phyloP scores from a whole-genome alignment of 768 basidiomycete genomes.

The Hysterangium stoloniferum region DNA sequence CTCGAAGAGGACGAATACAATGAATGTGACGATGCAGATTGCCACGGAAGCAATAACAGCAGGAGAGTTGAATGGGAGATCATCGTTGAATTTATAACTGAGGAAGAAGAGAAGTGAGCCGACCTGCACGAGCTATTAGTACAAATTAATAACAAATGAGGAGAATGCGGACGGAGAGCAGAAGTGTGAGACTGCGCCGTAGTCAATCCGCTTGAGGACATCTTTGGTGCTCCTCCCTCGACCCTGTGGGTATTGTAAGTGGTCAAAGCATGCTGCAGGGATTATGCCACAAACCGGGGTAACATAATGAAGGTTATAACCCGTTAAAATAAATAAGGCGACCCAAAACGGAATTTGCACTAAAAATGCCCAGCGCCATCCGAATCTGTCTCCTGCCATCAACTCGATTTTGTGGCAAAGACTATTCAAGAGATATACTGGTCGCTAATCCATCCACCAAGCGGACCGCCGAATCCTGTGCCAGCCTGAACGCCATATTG shows the following conservation, averaged over 20 bases:
- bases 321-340: conserved; percentile 49
- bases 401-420: background rate
- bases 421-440: conserved; percentile 30
- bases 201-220: conserved; percentile 69
- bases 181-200: conserved; percentile 54
- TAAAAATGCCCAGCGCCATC: conserved; percentile 79
- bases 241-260: conserved; percentile 37
- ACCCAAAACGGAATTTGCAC: conserved; percentile 63
- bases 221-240: conserved; percentile 58
- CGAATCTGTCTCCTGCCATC: conserved; percentile 39
- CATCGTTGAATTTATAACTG: conserved; percentile 62
- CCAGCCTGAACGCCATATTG: conserved; percentile 56
- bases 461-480: conserved; percentile 72
- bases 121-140: conserved; percentile 34
- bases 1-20: conserved; percentile 57
- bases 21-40: conserved; percentile 34
- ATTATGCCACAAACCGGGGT: conserved; percentile 61
- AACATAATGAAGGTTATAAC: conserved; percentile 54
- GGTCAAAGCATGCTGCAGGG: no score
- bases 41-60: conserved; percentile 46
- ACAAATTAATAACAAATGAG: conserved; percentile 24
- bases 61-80: conserved; percentile 47
- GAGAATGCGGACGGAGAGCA: conserved; percentile 39
- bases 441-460: conserved; percentile 66
- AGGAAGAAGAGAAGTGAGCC: conserved; percentile 57